Evolutionary conservation across 768 basidiomycete genomes (phyloP), one percentile per base, ranked within the genome.

Genomic region (Serendipita sp.): DNA sequence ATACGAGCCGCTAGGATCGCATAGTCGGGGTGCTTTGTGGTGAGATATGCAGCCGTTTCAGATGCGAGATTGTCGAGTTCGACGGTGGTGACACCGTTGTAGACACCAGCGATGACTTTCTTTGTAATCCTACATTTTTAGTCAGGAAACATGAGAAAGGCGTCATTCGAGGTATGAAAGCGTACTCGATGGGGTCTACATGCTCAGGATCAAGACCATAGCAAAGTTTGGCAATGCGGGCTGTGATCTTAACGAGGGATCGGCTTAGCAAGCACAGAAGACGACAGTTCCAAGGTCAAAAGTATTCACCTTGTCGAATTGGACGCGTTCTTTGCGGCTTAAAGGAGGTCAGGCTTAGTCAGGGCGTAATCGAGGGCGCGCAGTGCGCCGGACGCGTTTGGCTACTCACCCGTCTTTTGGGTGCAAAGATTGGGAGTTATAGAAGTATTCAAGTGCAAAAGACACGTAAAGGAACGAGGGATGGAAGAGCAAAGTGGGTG

Each of bases 1-100:
- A 99, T 98, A 65, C 96, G 91, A 23, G 96, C 96, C 3, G 96
- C 96, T 67, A 99, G 90, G 66, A 98, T 85, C 29, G 96, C 96
- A 70, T 99, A 99, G 73, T 99, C 96, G 5, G 95, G 93, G 71
- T 94, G 92, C 68, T 91, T 92, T 31, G 95, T 98, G 3, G 96
- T 98, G 66, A 98, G 84, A 73, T 87, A 97, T 0, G 96, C 96
- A 6, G 96, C 93, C 2, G 96, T 99, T 76, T 97, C 94, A 4
- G 94, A 87, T 0, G 94, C 94, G 44, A 97, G 86, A 73, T 96
- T 97, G 75, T 99, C 95, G 64, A 98, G 86, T 74, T 99, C 96
- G 66, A 90, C 88, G 3, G 96, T 99, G 0, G 95, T 99, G 29
- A 98, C 93, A 23, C 93, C 94, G 68, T 88, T 85, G 72, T 96